These are phyloP conservation scores for Hypocrella siamensis DNA, from an alignment of 2,329 filamentous ascomycete genomes.

Conservation along the genomic window DNA sequence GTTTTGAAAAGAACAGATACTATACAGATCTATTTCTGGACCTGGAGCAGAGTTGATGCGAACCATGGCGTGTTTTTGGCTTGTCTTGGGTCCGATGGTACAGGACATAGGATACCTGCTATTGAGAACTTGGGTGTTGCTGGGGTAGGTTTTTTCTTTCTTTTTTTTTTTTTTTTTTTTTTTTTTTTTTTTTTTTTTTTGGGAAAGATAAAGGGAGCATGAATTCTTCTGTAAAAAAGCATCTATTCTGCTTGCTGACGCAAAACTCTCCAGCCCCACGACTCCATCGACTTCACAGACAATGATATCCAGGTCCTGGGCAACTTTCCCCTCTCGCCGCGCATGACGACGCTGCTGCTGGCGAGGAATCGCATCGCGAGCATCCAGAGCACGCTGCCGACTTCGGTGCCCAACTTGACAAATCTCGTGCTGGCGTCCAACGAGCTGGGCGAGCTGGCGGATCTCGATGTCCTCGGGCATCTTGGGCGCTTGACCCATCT, in stretches of 20 bases:
- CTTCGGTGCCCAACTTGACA: slow-evolving; percentile 64
- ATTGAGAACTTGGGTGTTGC: slow-evolving; percentile 97
- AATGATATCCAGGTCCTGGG: slow-evolving; percentile 83
- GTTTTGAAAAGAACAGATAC: slow-evolving; percentile 83
- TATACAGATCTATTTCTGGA: slow-evolving; percentile 48
- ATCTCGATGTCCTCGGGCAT: slow-evolving; percentile 63
- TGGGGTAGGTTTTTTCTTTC: slow-evolving; percentile 38
- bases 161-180: neutral
- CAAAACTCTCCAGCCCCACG: slow-evolving; percentile 53
- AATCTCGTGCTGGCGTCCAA: slow-evolving; percentile 77
- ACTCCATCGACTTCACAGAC: slow-evolving; percentile 95
- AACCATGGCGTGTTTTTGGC: slow-evolving; percentile 20
- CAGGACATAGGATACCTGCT: slow-evolving; percentile 93
- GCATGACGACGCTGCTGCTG: slow-evolving; percentile 74
- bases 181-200: neutral
- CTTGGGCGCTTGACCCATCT: slow-evolving; percentile 64
- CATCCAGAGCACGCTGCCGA: slow-evolving; percentile 62
- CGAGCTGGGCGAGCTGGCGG: slow-evolving; percentile 66
- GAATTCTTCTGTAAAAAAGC: too few species aligned
- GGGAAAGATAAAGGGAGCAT: neutral
- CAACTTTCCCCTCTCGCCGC: slow-evolving; percentile 85
- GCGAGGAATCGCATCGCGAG: slow-evolving; percentile 75
- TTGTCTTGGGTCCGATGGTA: slow-evolving; percentile 25
- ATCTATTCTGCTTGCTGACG: too few species aligned
- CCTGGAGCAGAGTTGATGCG: slow-evolving; percentile 59